Evolutionary conservation across 139 green algal genomes (phyloP).

Genomic region (Coelastrella sp.): DNA sequence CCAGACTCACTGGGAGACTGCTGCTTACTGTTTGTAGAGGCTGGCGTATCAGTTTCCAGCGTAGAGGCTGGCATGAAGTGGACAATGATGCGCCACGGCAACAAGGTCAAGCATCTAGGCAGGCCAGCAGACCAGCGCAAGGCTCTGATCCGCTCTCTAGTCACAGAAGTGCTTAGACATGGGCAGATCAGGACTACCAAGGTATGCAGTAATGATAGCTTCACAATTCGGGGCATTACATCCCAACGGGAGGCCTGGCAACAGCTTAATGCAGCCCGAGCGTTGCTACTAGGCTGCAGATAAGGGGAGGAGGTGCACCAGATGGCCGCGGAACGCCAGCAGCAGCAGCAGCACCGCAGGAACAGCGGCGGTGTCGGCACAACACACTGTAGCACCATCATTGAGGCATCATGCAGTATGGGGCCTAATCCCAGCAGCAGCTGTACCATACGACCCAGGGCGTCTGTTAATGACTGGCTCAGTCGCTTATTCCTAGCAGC

Average conservation of each 20-base stretch:
- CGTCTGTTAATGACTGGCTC: background rate
- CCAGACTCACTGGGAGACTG: background rate
- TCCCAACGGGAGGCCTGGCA: no score
- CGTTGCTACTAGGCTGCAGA: no score
- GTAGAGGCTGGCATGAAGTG: conserved; percentile 60
- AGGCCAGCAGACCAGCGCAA: conserved; percentile 98
- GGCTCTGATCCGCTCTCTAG: conserved; percentile 91
- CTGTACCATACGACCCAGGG: no score
- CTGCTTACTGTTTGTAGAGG: conserved; percentile 50
- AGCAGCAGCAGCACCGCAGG: no score
- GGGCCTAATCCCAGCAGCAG: no score
- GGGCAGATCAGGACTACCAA: conserved; percentile 97
- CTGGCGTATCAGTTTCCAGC: conserved; percentile 44
- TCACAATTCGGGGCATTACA: no score
- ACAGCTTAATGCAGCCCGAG: no score
- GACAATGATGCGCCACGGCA: conserved; percentile 95
- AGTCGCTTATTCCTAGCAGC: background rate
- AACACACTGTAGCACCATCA: no score
- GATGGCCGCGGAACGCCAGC: no score
- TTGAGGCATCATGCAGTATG: no score
- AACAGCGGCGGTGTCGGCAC: no score
- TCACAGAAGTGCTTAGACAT: conserved; percentile 95
- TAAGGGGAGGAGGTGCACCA: no score
- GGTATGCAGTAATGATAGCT: conserved; percentile 51
- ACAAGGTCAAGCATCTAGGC: conserved; percentile 84